These are phyloP conservation scores for Candida verbasci DNA, from an alignment of 805 yeast genomes.

Conservation along the genomic window DNA sequence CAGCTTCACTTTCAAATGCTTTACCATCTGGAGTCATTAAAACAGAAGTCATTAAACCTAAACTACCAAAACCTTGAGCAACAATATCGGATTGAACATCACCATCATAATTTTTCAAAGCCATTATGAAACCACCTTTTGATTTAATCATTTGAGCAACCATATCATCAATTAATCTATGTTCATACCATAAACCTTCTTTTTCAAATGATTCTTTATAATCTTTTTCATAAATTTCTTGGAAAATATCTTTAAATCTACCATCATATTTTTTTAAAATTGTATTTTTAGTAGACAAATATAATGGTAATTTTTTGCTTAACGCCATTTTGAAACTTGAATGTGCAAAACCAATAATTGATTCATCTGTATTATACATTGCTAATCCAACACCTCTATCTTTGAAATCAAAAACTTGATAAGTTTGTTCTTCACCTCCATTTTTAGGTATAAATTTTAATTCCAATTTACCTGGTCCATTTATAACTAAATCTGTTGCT, in stretches of 20 bases:
- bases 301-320: slow-evolving; percentile 58
- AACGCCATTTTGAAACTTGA: slow-evolving; percentile 75
- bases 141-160: slow-evolving; percentile 87
- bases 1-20: slow-evolving; percentile 83
- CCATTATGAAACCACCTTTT: slow-evolving; percentile 76
- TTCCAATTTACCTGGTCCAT: slow-evolving; percentile 63
- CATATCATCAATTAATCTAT: slow-evolving; percentile 82
- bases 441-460: slow-evolving; percentile 61
- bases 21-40: slow-evolving; percentile 82
- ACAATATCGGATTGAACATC: slow-evolving; percentile 83
- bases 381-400: slow-evolving; percentile 73
- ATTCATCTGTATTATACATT: slow-evolving; percentile 80
- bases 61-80: slow-evolving; percentile 83
- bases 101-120: slow-evolving; percentile 81
- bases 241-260: slow-evolving; percentile 75
- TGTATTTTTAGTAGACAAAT: slow-evolving; percentile 73
- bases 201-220: slow-evolving; percentile 57
- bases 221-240: slow-evolving; percentile 54
- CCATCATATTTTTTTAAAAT: slow-evolving; percentile 81
- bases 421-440: slow-evolving; percentile 45
- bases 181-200: slow-evolving; percentile 68
- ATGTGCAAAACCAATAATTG: slow-evolving; percentile 74
- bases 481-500: slow-evolving; percentile 68
- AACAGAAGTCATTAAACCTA: slow-evolving; percentile 81
- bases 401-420: slow-evolving; percentile 58